Evolutionary conservation across 257 asterid genomes (phyloP).

Genomic region (Primulina huaijiensis): DNA sequence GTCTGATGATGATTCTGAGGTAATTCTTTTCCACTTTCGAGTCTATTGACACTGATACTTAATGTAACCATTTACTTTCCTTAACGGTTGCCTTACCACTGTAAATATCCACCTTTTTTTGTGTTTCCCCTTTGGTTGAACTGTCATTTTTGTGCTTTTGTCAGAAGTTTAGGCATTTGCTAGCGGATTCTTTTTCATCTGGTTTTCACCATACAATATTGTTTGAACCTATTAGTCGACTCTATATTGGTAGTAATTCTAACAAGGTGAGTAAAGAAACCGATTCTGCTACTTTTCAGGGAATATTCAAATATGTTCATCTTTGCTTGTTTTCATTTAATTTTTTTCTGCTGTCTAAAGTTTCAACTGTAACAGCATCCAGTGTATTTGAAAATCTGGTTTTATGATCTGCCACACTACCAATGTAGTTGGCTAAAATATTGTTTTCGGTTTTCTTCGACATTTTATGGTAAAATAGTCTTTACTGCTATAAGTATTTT

Average conservation of each 20-base stretch:
- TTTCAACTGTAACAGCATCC: conserved; percentile 1
- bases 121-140: background rate
- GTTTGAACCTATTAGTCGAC: background rate
- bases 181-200: background rate
- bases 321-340: background rate
- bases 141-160: background rate
- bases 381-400: background rate
- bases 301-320: background rate
- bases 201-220: background rate
- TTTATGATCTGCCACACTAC: background rate
- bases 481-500: background rate
- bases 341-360: background rate
- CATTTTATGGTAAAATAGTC: background rate
- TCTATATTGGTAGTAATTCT: background rate
- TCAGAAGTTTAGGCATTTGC: background rate
- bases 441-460: background rate
- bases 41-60: background rate
- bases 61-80: background rate
- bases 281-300: background rate
- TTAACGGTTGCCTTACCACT: background rate
- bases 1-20: conserved; percentile 54
- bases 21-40: conserved; percentile 5
- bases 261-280: background rate
- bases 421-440: background rate
- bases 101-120: conserved; percentile 7